Evolutionary conservation across 116 monocot genomes (phyloP).

Genomic region (Phalaenopsis hybrid): DNA sequence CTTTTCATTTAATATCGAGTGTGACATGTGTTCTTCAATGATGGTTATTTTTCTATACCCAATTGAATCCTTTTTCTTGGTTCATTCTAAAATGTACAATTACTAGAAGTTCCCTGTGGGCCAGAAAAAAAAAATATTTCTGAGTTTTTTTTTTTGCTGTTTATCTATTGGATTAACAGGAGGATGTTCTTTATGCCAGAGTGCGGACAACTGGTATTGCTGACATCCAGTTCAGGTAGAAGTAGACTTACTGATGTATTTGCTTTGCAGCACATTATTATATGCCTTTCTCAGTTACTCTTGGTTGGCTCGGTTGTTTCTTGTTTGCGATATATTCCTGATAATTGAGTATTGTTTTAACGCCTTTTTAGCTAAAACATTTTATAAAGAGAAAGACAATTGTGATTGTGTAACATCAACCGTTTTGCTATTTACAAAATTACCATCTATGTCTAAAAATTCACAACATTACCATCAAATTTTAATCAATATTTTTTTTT

Average conservation of each 20-base stretch:
- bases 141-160: not conserved
- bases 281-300: not conserved
- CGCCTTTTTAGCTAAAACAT: too few relatives aligned
- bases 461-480: too few relatives aligned
- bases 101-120: not conserved
- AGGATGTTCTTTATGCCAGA: constrained; percentile 96
- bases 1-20: not conserved
- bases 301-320: not conserved
- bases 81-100: not conserved
- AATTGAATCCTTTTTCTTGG: not conserved
- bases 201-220: constrained; percentile 90
- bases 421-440: too few relatives aligned
- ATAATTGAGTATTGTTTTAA: not conserved
- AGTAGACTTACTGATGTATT: not conserved
- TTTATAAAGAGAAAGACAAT: too few relatives aligned
- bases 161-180: constrained; percentile 34
- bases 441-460: too few relatives aligned
- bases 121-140: not conserved
- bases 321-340: not conserved
- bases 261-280: not conserved
- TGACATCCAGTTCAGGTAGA: constrained; percentile 93
- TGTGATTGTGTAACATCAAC: too few relatives aligned
- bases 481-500: too few relatives aligned
- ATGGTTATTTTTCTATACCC: not conserved
- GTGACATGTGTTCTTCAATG: not conserved